phyloP scores from a whole-genome alignment of 2,329 filamentous ascomycete genomes.

The Trichoderma afroharzianum region DNA sequence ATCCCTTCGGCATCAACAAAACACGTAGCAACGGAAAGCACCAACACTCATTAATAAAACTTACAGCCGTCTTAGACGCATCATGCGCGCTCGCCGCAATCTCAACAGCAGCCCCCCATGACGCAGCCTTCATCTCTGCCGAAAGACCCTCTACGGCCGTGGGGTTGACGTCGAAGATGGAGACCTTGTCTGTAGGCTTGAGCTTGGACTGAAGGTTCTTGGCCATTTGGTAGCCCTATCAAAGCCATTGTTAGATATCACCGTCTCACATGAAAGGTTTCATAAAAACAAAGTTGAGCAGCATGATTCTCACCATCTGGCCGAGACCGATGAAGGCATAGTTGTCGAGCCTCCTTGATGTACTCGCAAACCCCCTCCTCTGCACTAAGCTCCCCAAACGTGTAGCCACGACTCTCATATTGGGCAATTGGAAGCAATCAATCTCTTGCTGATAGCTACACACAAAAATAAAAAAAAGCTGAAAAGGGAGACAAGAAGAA shows the following conservation, averaged over 20 bases:
- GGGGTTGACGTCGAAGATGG: conserved; percentile 55
- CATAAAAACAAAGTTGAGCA: neutral
- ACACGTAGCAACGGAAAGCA: neutral
- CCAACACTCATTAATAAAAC: conserved; percentile 23
- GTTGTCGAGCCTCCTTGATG: conserved; percentile 45
- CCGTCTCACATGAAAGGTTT: neutral
- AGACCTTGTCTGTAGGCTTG: conserved; percentile 46
- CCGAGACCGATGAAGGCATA: conserved; percentile 60
- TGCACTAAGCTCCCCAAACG: conserved; percentile 33
- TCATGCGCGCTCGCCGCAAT: conserved; percentile 44
- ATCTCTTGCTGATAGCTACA: neutral
- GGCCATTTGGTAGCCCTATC: conserved; percentile 60
- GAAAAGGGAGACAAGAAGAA: too few relatives aligned
- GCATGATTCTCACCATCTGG: conserved; percentile 51
- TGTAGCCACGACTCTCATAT: conserved; percentile 23
- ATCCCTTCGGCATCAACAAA: conserved; percentile 18
- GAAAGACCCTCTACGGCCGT: conserved; percentile 45
- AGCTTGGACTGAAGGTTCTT: conserved; percentile 59
- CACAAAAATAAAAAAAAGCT: neutral
- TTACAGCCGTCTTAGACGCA: conserved; percentile 51
- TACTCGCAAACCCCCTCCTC: conserved; percentile 49
- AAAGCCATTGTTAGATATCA: conserved; percentile 13
- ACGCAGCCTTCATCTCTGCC: conserved; percentile 43
- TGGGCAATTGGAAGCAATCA: neutral
- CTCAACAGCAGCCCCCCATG: conserved; percentile 45